phyloP scores from a whole-genome alignment of 257 asterid genomes.

The Przewalskia tangutica region DNA sequence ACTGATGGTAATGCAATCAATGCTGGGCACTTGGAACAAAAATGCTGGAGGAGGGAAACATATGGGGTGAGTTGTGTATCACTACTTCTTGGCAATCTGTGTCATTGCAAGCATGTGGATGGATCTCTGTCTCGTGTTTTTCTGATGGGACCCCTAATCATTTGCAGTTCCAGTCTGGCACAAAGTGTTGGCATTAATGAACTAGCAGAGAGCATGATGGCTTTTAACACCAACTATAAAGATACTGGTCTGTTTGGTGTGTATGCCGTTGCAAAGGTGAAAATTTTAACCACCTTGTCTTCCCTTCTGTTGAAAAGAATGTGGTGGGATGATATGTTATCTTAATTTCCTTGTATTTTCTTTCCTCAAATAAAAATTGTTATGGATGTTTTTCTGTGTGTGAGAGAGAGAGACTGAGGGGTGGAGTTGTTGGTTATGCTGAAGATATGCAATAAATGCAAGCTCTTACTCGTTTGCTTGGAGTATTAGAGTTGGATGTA shows the following conservation, averaged over 20 bases:
- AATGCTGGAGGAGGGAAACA: conserved; percentile 72
- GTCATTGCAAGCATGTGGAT: background rate
- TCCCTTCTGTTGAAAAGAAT: background rate
- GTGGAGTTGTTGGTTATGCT: background rate
- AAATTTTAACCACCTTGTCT: background rate
- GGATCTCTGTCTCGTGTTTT: background rate
- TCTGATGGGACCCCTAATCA: conserved; percentile 13
- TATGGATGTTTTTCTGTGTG: background rate
- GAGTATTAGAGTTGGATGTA: background rate
- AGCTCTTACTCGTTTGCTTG: background rate
- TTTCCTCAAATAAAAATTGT: background rate
- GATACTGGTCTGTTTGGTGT: conserved; percentile 93
- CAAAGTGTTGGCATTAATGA: conserved; percentile 66
- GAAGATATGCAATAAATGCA: background rate
- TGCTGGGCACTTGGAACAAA: conserved; percentile 80
- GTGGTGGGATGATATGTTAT: background rate
- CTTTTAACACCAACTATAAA: conserved; percentile 77
- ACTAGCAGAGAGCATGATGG: conserved; percentile 84
- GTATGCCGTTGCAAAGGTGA: conserved; percentile 80
- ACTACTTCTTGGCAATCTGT: background rate
- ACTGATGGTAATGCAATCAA: conserved; percentile 75
- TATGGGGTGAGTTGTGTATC: conserved; percentile 54
- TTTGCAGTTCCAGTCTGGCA: conserved; percentile 60
- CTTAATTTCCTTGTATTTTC: background rate
- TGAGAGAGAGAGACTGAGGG: background rate